Conservation (phyloP, 768 basidiomycete species). For the Saitozyma podzolica region DNA sequence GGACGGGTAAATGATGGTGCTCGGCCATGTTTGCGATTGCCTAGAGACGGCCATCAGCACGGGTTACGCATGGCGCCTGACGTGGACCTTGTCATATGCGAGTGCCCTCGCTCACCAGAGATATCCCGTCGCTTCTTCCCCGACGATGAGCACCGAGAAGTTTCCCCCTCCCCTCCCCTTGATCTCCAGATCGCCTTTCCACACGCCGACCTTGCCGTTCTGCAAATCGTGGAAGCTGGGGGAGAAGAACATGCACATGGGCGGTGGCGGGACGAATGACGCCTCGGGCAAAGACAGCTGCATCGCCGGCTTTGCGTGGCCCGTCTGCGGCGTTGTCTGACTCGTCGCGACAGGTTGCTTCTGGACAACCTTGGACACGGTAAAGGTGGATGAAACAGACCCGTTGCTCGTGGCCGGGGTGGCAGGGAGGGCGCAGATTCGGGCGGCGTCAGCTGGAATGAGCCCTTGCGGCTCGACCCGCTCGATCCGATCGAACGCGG, state of each 20-base stretch:
- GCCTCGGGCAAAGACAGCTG: slow-evolving; percentile 31
- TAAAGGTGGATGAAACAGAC: background rate
- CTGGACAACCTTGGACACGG: background rate
- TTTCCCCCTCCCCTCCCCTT: slow-evolving; percentile 38
- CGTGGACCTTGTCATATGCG: background rate
- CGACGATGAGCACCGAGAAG: slow-evolving; percentile 39
- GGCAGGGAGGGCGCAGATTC: background rate
- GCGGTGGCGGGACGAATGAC: slow-evolving; percentile 42
- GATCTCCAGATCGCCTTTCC: slow-evolving; percentile 44
- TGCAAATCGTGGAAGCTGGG: slow-evolving; percentile 40
- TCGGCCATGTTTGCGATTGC: slow-evolving; percentile 42
- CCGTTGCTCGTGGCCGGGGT: background rate
- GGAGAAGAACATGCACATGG: slow-evolving; percentile 50
- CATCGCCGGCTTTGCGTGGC: slow-evolving; percentile 6
- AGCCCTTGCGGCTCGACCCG: background rate
- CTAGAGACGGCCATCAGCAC: slow-evolving; percentile 12
- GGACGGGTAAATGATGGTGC: slow-evolving; percentile 27
- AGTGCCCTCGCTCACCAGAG: slow-evolving; percentile 33
- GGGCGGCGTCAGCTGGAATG: background rate
- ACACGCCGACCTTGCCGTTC: slow-evolving; percentile 43
- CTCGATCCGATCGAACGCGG: background rate
- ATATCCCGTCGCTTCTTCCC: slow-evolving; percentile 36
- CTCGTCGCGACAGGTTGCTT: slow-evolving; percentile 1
- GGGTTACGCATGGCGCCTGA: background rate
- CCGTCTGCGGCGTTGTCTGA: background rate